A percentile compares a stretch with the other conserved stretches of the same genome.
Evolutionary conservation across 1,284 basidiomycete genomes (phyloP).

Genomic region (Tetrapyrgos nigripes): DNA sequence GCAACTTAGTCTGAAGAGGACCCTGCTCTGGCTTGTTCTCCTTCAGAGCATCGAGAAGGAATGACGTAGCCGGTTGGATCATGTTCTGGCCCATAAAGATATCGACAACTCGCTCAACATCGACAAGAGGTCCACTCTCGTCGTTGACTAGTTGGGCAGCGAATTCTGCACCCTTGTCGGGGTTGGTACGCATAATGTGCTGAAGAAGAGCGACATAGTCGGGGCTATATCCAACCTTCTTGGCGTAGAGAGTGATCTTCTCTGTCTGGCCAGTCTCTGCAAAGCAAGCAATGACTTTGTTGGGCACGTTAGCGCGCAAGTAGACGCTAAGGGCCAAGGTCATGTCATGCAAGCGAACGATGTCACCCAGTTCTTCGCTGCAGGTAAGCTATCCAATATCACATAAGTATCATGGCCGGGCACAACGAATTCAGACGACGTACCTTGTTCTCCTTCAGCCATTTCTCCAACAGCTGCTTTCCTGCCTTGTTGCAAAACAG

Average conservation of each 20-base stretch:
- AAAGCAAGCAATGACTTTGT: slow-evolving; percentile 99
- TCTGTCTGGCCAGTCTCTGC: slow-evolving; percentile 99
- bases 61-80: slow-evolving; percentile 99
- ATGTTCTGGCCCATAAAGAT: slow-evolving; percentile 99
- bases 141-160: slow-evolving; percentile 96
- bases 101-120: slow-evolving; percentile 95
- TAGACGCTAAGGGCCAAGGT: slow-evolving; percentile 99
- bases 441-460: slow-evolving; percentile 99
- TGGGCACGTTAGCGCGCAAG: slow-evolving; percentile 96
- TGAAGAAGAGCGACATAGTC: slow-evolving; percentile 97
- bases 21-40: slow-evolving; percentile 99
- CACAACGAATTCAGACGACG: neutral
- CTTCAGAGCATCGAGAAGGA: slow-evolving; percentile 98
- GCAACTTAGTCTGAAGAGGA: slow-evolving; percentile 92
- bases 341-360: slow-evolving; percentile 96
- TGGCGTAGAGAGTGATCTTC: slow-evolving; percentile 98
- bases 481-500: slow-evolving; percentile 95
- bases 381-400: slow-evolving; percentile 82
- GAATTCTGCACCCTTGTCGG: slow-evolving; percentile 98
- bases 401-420: neutral
- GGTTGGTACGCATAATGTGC: slow-evolving; percentile 96
- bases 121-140: slow-evolving; percentile 91
- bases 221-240: slow-evolving; percentile 95
- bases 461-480: slow-evolving; percentile 99
- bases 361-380: slow-evolving; percentile 98